Evolutionary conservation across 352 stramenopile genomes (phyloP), one percentile per base, ranked within the genome.

Genomic region (Pythium folliculosum): DNA sequence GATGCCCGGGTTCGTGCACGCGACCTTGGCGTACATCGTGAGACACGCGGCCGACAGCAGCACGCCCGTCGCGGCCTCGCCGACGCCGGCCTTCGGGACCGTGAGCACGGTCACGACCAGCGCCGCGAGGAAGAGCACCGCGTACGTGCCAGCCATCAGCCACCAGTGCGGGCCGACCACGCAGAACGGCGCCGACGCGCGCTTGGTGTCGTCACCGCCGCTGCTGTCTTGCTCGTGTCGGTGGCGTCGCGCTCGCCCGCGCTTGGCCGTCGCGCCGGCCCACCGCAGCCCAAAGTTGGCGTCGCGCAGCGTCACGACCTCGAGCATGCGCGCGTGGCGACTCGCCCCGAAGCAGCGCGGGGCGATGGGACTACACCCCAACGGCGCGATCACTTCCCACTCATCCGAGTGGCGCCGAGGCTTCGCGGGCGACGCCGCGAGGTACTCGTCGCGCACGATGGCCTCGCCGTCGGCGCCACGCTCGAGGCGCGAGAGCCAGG

Each of bases 81-180:
- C 67, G 1, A 60, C 32, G 21, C 73, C 66, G 0, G 84, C 83
- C 37, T 80, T 77, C 5, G 72, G 70, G 8, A 77, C 58, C 19
- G 84, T 95, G 53, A 85, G 49, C 21, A 77, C 58, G 27, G 80
- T 88, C 21, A 95, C 80, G 30, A 73, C 40, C 12, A 75, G 43
- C 16, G 82, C 75, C 19, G 86, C 60, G 21, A 77, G 59, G 23
- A 72, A 70, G 12, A 92, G 81, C 14, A 85, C 72, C 1, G 69
- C 78, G 68, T 84, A 92, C 50, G 84, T 92, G 22, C 69, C 62
- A 22, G 75, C 49, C 77, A 95, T 89, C 62, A 93, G 69, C 67
- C 84, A 86, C 84, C 86, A 92, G 69, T 94, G 86, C 37, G 86
- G 86, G 21, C 86, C 86, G 25, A 94, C 72, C 45, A 91, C 73